phyloP scores from a whole-genome alignment of 176 grass and related monocot genomes.

The Bothriochloa decipiens region DNA sequence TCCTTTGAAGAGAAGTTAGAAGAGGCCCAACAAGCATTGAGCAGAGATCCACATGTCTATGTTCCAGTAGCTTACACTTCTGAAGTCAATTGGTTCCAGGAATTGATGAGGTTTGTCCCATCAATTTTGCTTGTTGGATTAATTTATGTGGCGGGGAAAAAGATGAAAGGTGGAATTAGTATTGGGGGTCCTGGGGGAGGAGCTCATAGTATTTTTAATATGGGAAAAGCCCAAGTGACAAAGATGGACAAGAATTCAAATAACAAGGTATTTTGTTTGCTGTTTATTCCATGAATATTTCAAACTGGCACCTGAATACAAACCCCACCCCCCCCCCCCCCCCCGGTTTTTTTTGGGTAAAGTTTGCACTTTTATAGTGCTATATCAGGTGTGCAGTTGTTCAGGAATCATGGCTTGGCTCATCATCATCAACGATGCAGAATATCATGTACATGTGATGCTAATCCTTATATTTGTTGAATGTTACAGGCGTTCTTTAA shows the following conservation, averaged over 20 bases:
- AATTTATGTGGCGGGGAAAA: constrained; percentile 63
- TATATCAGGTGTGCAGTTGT: not conserved
- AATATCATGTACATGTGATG: constrained; percentile 17
- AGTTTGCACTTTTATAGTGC: not conserved
- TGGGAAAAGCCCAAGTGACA: constrained; percentile 85
- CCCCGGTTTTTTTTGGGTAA: not conserved
- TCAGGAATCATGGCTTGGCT: constrained; percentile 28
- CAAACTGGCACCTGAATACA: not conserved
- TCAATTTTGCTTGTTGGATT: constrained; percentile 64
- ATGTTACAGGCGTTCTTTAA: constrained; percentile 80
- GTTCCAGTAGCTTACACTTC: constrained; percentile 76
- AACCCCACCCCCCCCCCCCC: no score
- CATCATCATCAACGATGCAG: constrained; percentile 24
- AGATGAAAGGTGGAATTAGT: constrained; percentile 60
- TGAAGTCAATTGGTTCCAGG: constrained; percentile 71
- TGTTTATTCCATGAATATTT: constrained; percentile 15
- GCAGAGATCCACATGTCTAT: constrained; percentile 79
- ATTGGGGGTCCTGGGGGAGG: constrained; percentile 63
- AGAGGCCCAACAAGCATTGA: constrained; percentile 72
- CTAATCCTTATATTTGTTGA: constrained; percentile 30
- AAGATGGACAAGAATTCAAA: constrained; percentile 96
- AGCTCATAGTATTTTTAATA: constrained; percentile 69
- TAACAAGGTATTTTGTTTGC: constrained; percentile 67
- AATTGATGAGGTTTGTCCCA: constrained; percentile 66
- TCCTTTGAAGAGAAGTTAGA: constrained; percentile 95